These are phyloP conservation scores for Candida gorgasii DNA, from an alignment of 805 yeast species.

Conservation along the genomic window DNA sequence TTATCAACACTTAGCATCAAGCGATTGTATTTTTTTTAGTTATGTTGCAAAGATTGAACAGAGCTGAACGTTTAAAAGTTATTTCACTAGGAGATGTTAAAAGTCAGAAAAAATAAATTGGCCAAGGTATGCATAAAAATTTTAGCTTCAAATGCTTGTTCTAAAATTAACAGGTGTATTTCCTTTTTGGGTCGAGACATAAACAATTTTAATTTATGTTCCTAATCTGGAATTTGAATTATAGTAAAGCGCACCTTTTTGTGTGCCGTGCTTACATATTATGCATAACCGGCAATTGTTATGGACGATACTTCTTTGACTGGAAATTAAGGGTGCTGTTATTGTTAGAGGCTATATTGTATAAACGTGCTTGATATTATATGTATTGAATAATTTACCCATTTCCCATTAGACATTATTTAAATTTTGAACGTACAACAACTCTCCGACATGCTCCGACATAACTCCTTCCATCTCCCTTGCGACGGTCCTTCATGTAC, in stretches of 20 bases:
- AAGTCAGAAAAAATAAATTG: neutral
- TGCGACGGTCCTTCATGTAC: no score
- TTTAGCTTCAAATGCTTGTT: neutral
- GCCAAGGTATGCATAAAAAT: neutral
- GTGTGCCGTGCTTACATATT: neutral
- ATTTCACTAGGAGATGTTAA: neutral
- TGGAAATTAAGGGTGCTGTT: no score
- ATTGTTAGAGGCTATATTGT: no score
- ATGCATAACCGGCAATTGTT: no score
- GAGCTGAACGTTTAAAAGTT: neutral
- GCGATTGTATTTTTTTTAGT: neutral
- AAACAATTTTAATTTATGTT: slow-evolving; percentile 1
- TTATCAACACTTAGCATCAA: slow-evolving; percentile 5
- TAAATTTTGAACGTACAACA: neutral
- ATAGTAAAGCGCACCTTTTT: neutral
- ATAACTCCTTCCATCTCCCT: no score
- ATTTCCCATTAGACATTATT: slow-evolving; percentile 2
- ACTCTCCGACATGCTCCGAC: neutral
- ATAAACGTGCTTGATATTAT: no score
- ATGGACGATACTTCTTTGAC: no score
- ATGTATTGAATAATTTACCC: slow-evolving; percentile 1
- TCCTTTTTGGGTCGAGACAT: neutral
- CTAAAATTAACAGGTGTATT: slow-evolving; percentile 2
- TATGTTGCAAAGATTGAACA: neutral
- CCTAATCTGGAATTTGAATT: slow-evolving; percentile 4